phyloP scores from a whole-genome alignment of 345 rosid genomes.

The Bruguiera sexangula region DNA sequence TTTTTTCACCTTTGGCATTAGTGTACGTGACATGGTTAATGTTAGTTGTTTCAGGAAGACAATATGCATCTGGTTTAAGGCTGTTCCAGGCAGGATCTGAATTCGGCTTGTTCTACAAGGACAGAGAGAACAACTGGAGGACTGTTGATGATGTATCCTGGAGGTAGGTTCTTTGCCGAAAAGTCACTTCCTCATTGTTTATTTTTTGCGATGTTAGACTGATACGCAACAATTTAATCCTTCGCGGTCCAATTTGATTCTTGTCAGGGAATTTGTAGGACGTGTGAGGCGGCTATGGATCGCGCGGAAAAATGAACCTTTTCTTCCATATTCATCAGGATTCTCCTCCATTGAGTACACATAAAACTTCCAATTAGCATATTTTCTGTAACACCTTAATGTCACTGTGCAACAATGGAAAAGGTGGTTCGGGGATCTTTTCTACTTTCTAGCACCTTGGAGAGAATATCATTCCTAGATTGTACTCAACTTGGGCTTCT shows the following conservation, averaged over 20 bases:
- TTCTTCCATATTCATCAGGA: not conserved
- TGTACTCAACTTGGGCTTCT: too few species aligned
- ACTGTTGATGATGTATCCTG: conserved; percentile 62
- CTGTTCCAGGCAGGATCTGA: conserved; percentile 51
- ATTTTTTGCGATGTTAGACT: not conserved
- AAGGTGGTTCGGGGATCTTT: too few species aligned
- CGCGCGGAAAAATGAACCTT: conserved; percentile 30
- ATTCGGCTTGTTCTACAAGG: conserved; percentile 55
- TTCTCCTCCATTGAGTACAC: not conserved
- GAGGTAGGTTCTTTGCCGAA: conserved; percentile 40
- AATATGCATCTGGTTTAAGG: conserved; percentile 43
- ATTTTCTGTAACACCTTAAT: too few species aligned
- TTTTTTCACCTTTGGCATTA: not conserved
- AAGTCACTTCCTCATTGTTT: too few species aligned
- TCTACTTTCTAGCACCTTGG: too few species aligned
- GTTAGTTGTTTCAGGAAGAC: conserved; percentile 36
- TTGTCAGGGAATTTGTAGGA: conserved; percentile 51
- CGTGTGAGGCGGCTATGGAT: conserved; percentile 61
- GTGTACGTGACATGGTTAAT: not conserved
- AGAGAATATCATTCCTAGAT: too few species aligned
- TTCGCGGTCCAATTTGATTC: not conserved
- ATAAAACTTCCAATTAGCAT: not conserved
- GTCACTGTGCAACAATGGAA: too few species aligned
- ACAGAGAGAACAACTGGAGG: conserved; percentile 59
- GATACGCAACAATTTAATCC: not conserved